These are phyloP conservation scores for Aspergillus nanangensis DNA, from an alignment of 495 filamentous ascomycete genomes.

Conservation along the genomic window DNA sequence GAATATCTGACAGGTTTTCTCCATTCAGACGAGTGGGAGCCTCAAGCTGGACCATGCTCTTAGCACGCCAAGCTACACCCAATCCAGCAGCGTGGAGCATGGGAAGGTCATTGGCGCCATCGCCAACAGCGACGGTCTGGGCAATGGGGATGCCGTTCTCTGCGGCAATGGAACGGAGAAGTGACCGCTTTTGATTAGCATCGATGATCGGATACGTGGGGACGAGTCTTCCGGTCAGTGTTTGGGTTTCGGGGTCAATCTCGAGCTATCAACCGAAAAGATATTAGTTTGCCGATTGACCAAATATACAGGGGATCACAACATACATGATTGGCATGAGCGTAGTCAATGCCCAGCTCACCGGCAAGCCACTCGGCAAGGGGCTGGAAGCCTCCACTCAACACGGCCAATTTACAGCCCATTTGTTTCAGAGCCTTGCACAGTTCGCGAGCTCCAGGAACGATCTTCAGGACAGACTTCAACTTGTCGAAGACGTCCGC, in stretches of 20 bases:
- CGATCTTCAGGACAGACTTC: constrained; percentile 65
- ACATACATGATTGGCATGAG: constrained; percentile 73
- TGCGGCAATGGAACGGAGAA: constrained; percentile 71
- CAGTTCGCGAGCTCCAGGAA: constrained; percentile 72
- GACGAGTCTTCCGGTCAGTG: constrained; percentile 76
- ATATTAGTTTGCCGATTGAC: constrained; percentile 8
- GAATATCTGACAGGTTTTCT: constrained; percentile 70
- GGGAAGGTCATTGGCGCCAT: constrained; percentile 90
- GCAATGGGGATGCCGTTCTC: constrained; percentile 65
- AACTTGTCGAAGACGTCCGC: constrained; percentile 78
- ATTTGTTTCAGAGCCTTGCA: constrained; percentile 64
- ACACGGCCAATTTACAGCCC: constrained; percentile 80
- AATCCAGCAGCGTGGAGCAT: constrained; percentile 90
- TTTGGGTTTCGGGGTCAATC: constrained; percentile 55
- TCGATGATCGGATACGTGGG: constrained; percentile 71
- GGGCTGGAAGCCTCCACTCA: constrained; percentile 89
- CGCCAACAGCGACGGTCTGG: constrained; percentile 84
- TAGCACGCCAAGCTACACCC: constrained; percentile 91
- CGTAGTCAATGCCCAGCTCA: constrained; percentile 78
- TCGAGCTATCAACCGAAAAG: constrained; percentile 54
- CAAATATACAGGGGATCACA: too few relatives aligned
- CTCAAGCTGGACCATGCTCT: constrained; percentile 83
- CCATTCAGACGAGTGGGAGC: constrained; percentile 81
- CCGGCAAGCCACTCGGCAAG: constrained; percentile 80
- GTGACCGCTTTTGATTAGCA: constrained; percentile 69